A percentile compares a stretch with the other conserved stretches of the same genome.
phyloP scores from a whole-genome alignment of 1,284 basidiomycete genomes.

The Sanghuangporus baumii region DNA sequence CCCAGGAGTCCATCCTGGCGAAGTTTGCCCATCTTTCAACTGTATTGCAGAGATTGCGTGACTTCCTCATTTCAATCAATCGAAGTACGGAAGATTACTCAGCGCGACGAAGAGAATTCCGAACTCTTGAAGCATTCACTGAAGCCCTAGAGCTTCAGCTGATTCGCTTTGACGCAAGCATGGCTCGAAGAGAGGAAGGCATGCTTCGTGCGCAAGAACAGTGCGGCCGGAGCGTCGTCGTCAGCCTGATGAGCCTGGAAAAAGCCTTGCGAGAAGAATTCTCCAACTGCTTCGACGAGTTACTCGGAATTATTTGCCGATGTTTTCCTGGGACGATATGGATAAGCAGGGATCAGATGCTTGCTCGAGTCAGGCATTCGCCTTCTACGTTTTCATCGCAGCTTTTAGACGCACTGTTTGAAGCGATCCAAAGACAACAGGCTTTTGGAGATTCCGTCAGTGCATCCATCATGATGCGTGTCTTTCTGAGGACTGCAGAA shows the following conservation, averaged over 20 bases:
- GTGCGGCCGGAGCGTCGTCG: slow-evolving; percentile 36
- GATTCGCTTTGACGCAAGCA: slow-evolving; percentile 59
- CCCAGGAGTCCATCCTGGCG: slow-evolving; percentile 57
- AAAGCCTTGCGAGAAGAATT: slow-evolving; percentile 54
- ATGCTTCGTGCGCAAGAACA: slow-evolving; percentile 54
- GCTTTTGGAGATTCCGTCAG: slow-evolving; percentile 51
- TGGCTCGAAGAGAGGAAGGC: slow-evolving; percentile 58
- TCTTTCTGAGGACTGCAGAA: slow-evolving; percentile 60
- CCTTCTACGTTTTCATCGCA: slow-evolving; percentile 45
- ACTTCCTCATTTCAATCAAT: slow-evolving; percentile 35
- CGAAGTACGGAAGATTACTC: slow-evolving; percentile 19
- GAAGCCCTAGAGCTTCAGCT: slow-evolving; percentile 65
- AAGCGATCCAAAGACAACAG: slow-evolving; percentile 45
- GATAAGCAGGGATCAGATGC: slow-evolving; percentile 27
- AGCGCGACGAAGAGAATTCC: slow-evolving; percentile 32
- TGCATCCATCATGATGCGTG: slow-evolving; percentile 47
- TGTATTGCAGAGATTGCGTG: slow-evolving; percentile 53
- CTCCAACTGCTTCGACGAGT: slow-evolving; percentile 47
- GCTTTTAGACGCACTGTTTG: slow-evolving; percentile 60
- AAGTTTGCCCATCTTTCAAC: slow-evolving; percentile 53
- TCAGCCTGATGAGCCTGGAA: slow-evolving; percentile 65
- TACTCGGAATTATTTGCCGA: slow-evolving; percentile 38
- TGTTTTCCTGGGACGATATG: slow-evolving; percentile 28
- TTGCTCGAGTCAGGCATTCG: slow-evolving; percentile 35
- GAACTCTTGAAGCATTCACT: slow-evolving; percentile 76